phyloP scores from a whole-genome alignment of 345 rosid species.

The Viola odorata region DNA sequence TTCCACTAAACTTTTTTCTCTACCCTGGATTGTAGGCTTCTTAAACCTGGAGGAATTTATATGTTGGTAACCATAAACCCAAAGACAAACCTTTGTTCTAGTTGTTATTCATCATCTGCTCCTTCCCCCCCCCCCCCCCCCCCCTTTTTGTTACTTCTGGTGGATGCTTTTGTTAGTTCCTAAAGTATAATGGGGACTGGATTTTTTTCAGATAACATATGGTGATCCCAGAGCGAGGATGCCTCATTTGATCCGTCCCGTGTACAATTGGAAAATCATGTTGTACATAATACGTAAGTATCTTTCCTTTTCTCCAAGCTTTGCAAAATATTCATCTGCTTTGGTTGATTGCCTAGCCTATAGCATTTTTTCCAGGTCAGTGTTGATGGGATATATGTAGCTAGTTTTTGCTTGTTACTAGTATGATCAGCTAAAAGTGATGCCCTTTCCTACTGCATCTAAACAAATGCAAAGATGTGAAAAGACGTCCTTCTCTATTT shows the following conservation, averaged over 20 bases:
- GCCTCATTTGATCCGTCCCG: slow-evolving; percentile 61
- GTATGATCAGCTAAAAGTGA: not conserved
- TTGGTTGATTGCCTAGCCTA: not conserved
- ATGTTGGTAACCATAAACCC: slow-evolving; percentile 61
- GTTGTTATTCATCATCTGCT: slow-evolving; percentile 1
- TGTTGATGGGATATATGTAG: not conserved
- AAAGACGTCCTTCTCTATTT: too few species aligned
- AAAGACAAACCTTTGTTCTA: slow-evolving; percentile 3
- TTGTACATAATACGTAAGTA: slow-evolving; percentile 79
- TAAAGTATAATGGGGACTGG: slow-evolving; percentile 2
- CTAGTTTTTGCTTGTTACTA: not conserved
- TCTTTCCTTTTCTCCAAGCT: slow-evolving; percentile 4
- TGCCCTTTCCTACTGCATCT: too few species aligned
- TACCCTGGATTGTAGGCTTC: slow-evolving; percentile 49
- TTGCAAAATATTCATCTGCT: not conserved
- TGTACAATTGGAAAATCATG: slow-evolving; percentile 62
- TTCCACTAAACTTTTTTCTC: slow-evolving; percentile 10
- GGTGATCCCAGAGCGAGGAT: slow-evolving; percentile 93
- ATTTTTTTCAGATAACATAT: slow-evolving; percentile 66
- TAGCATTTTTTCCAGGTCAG: not conserved
- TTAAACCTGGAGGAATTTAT: slow-evolving; percentile 85
- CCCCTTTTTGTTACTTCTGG: too few species aligned
- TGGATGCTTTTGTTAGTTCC: slow-evolving; percentile 3
- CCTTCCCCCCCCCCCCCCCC: not conserved
- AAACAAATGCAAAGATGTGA: too few species aligned